Percentiles rank a stretch among this genome's conserved stretches.
phyloP scores from a whole-genome alignment of 1,284 basidiomycete species.

The Hymenochaete sp. region DNA sequence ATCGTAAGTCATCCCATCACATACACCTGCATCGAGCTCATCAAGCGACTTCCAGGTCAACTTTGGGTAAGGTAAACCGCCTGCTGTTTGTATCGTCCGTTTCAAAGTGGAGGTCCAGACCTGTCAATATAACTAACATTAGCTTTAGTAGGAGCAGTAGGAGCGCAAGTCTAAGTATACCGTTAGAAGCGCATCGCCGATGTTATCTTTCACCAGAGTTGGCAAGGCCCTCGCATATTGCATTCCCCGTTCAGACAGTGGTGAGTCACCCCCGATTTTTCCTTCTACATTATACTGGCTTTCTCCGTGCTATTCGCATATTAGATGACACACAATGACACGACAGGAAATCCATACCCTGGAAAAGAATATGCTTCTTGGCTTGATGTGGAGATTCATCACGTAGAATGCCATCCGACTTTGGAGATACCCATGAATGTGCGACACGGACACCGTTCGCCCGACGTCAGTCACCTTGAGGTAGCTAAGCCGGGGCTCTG shows the following conservation, averaged over 20 bases:
- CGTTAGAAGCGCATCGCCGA: conserved; percentile 82
- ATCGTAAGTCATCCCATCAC: conserved; percentile 99
- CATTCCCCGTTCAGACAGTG: conserved; percentile 78
- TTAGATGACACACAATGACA: conserved; percentile 4
- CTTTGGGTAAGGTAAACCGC: conserved; percentile 78
- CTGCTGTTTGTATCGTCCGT: conserved; percentile 88
- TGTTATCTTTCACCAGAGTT: conserved; percentile 80
- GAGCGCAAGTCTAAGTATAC: conserved; percentile 36
- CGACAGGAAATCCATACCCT: conserved; percentile 45
- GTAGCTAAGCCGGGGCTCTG: conserved; percentile 79
- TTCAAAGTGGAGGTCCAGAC: conserved; percentile 97
- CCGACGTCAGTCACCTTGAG: conserved; percentile 87
- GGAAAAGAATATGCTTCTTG: conserved; percentile 94
- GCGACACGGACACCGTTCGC: conserved; percentile 72
- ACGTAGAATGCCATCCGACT: conserved; percentile 97
- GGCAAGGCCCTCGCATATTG: conserved; percentile 85
- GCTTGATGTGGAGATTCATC: conserved; percentile 97
- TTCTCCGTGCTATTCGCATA: conserved; percentile 81
- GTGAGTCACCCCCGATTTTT: conserved; percentile 94
- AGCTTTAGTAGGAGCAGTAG: neutral
- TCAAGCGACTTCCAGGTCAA: conserved; percentile 98
- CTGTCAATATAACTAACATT: conserved; percentile 25
- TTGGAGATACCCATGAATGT: conserved; percentile 89
- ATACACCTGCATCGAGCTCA: conserved; percentile 97
- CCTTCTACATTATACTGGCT: conserved; percentile 96